A percentile compares a stretch with the other conserved stretches of the same genome.
phyloP scores from a whole-genome alignment of 441 rosid genomes.

The Pelargonium cotyledonis region DNA sequence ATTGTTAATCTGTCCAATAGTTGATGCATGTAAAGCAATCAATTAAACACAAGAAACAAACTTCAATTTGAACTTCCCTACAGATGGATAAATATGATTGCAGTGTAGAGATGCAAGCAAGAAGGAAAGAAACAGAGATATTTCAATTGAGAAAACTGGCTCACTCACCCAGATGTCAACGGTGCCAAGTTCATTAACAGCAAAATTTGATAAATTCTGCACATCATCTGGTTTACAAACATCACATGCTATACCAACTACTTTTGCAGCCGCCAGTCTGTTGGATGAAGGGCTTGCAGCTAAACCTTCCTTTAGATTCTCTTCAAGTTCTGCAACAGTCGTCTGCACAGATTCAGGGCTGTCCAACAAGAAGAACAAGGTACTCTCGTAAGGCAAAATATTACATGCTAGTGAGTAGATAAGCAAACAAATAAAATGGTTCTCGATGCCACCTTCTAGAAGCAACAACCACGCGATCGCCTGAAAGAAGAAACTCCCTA shows the following conservation, averaged over 20 bases:
- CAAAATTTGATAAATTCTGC: slow-evolving; percentile 57
- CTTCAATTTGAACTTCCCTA: not conserved
- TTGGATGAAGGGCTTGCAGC: slow-evolving; percentile 37
- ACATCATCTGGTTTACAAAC: slow-evolving; percentile 68
- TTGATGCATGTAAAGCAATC: slow-evolving; percentile 6
- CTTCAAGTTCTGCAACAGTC: slow-evolving; percentile 73
- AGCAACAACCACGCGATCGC: slow-evolving; percentile 77
- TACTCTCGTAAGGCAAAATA: not conserved
- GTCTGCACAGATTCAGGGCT: slow-evolving; percentile 63
- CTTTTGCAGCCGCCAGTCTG: slow-evolving; percentile 50
- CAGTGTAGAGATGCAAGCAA: not conserved
- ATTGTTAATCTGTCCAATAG: slow-evolving; percentile 59
- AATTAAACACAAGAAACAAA: not conserved
- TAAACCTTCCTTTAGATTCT: slow-evolving; percentile 57
- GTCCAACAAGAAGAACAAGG: slow-evolving; percentile 20
- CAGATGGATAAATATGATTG: not conserved
- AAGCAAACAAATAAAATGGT: not conserved
- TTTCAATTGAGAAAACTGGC: not conserved
- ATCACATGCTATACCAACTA: slow-evolving; percentile 77
- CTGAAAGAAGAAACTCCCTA: slow-evolving; percentile 88
- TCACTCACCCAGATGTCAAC: slow-evolving; percentile 74
- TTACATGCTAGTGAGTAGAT: not conserved
- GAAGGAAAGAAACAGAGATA: not conserved
- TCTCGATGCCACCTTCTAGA: slow-evolving; percentile 59
- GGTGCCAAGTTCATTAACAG: slow-evolving; percentile 66